These are phyloP conservation scores for Phlebiopsis gigantea DNA, from an alignment of 768 basidiomycete genomes.

Conservation along the genomic window DNA sequence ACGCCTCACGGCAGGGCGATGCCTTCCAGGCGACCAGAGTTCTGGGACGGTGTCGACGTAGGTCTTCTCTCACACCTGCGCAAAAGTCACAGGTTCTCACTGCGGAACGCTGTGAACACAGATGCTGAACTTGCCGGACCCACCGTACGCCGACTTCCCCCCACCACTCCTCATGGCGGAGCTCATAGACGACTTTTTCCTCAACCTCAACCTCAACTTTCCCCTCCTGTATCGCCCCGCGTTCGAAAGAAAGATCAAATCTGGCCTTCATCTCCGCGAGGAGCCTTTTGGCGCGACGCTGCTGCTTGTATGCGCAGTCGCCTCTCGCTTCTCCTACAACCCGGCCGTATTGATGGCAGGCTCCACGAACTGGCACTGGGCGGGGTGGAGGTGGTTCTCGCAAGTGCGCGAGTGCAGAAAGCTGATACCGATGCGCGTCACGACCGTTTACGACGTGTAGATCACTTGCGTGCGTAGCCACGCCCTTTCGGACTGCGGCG, in stretches of 20 bases:
- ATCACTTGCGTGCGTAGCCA: conserved; percentile 36
- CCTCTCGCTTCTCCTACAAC: conserved; percentile 38
- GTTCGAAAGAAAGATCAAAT: conserved; percentile 30
- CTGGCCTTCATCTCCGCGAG: conserved; percentile 29
- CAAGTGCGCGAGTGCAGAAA: conserved; percentile 53
- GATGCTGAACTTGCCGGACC: neutral
- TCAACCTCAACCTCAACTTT: conserved; percentile 26
- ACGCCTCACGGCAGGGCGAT: neutral
- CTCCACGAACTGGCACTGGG: conserved; percentile 4
- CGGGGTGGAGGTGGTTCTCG: conserved; percentile 38
- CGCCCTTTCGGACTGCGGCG: conserved; percentile 9
- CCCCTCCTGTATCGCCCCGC: conserved; percentile 38
- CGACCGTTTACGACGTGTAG: conserved; percentile 65
- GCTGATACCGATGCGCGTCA: conserved; percentile 40
- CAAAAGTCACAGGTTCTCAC: too few species aligned
- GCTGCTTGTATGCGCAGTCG: conserved; percentile 39
- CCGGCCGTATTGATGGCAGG: conserved; percentile 26
- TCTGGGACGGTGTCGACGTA: neutral
- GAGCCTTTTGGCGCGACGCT: conserved; percentile 32
- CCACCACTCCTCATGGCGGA: conserved; percentile 21
- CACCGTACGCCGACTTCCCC: conserved; percentile 20
- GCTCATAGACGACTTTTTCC: conserved; percentile 42
- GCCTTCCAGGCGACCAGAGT: neutral
- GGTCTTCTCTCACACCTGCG: neutral
- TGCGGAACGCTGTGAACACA: too few species aligned